phyloP scores from a whole-genome alignment of 345 rosid species.

The Hibiscus mutabilis region DNA sequence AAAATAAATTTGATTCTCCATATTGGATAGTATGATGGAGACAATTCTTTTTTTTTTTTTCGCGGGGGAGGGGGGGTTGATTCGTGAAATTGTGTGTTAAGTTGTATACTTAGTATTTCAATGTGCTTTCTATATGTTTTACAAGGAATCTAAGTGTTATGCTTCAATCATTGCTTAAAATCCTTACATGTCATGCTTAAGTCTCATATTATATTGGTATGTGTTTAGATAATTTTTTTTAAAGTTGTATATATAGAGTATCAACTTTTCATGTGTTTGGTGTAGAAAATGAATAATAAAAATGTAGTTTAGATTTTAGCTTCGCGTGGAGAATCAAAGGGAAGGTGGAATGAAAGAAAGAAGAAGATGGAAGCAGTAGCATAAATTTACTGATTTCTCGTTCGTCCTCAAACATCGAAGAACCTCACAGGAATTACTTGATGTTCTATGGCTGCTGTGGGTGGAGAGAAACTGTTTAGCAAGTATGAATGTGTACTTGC shows the following conservation, averaged over 20 bases:
- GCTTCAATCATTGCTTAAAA: not conserved
- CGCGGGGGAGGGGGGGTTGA: not conserved
- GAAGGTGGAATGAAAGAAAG: no score
- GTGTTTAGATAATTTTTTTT: conserved; percentile 5
- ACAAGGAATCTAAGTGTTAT: conserved; percentile 6
- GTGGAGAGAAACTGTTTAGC: not conserved
- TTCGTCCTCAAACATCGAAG: no score
- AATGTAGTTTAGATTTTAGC: no score
- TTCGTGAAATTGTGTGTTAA: conserved; percentile 21
- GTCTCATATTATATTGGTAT: conserved; percentile 25
- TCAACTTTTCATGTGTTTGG: no score
- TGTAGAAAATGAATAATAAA: no score
- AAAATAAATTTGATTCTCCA: conserved; percentile 16
- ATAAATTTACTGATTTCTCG: no score
- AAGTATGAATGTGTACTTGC: no score
- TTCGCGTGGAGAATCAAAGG: no score
- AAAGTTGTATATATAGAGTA: no score
- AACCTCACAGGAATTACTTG: not conserved
- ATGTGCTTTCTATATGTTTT: conserved; percentile 12
- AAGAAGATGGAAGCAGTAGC: no score
- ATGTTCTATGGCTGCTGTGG: not conserved
- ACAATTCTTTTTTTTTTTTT: not conserved
- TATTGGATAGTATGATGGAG: conserved; percentile 25
- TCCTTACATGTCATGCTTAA: no score
- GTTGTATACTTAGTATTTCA: conserved; percentile 9